These are phyloP conservation scores for Trametes cubensis DNA, from an alignment of 768 basidiomycete genomes.

Conservation along the genomic window DNA sequence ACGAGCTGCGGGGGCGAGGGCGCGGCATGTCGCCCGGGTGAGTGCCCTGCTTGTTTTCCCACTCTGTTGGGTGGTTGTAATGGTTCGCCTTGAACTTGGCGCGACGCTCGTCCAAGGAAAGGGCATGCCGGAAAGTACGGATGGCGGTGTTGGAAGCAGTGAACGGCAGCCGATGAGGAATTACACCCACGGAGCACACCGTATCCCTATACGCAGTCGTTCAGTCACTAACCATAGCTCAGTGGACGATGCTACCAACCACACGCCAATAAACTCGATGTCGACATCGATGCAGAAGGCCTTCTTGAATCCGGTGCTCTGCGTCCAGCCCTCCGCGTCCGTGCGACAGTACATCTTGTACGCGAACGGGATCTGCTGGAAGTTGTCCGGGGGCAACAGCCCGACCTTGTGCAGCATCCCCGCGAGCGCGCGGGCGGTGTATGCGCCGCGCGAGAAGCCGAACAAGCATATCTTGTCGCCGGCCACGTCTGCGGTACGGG, in stretches of 20 bases:
- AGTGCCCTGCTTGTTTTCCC: conserved; percentile 48
- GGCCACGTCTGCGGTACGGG: conserved; percentile 49
- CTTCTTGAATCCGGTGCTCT: conserved; percentile 71
- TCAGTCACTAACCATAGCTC: background rate
- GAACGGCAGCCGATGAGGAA: conserved; percentile 67
- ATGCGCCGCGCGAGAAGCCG: conserved; percentile 80
- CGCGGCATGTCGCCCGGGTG: conserved; percentile 53
- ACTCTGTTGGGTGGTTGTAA: conserved; percentile 34
- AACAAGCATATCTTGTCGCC: conserved; percentile 81
- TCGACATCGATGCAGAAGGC: conserved; percentile 73
- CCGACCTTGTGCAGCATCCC: conserved; percentile 82
- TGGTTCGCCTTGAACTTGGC: conserved; percentile 51
- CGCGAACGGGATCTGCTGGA: conserved; percentile 79
- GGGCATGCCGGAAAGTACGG: conserved; percentile 68
- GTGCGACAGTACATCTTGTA: conserved; percentile 71
- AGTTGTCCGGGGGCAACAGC: conserved; percentile 66
- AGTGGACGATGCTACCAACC: conserved; percentile 42
- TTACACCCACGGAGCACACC: conserved; percentile 65
- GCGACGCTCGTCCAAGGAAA: conserved; percentile 73
- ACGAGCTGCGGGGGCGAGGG: background rate
- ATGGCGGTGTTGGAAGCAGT: conserved; percentile 63
- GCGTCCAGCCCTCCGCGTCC: conserved; percentile 60
- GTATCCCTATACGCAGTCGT: conserved; percentile 56
- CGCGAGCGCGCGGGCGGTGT: conserved; percentile 67
- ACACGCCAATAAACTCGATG: conserved; percentile 75